phyloP scores from a whole-genome alignment of 176 grass and related monocot species.

The Melocanna baccifera region DNA sequence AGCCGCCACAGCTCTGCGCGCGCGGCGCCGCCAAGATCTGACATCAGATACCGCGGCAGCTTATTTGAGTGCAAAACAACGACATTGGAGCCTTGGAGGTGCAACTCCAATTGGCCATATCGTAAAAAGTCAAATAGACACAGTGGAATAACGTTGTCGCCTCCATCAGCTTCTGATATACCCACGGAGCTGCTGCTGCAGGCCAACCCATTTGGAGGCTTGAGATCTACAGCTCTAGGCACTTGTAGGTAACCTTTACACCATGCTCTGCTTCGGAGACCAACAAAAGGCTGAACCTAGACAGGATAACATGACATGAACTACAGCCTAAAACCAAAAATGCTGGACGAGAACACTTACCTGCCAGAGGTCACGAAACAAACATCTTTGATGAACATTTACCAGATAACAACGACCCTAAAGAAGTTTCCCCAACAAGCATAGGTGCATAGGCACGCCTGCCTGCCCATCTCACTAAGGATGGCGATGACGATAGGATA shows the following conservation, averaged over 20 bases:
- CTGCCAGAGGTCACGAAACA: neutral
- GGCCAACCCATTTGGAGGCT: too few species aligned
- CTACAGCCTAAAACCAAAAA: neutral
- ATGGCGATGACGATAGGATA: conserved; percentile 26
- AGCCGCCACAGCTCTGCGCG: too few species aligned
- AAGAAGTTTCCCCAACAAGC: conserved; percentile 36
- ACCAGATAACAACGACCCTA: conserved; percentile 26
- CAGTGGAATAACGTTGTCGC: neutral
- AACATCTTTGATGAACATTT: conserved; percentile 33
- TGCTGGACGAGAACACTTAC: neutral
- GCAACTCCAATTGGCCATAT: too few species aligned
- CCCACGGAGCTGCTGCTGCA: too few species aligned
- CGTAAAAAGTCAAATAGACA: neutral
- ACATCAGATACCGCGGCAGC: too few species aligned
- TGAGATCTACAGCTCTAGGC: too few species aligned
- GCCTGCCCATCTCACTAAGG: conserved; percentile 36
- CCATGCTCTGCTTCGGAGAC: neutral
- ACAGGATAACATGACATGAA: neutral
- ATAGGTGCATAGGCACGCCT: conserved; percentile 32
- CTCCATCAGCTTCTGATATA: neutral
- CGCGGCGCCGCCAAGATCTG: too few species aligned
- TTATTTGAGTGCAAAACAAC: too few species aligned
- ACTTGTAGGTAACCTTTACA: neutral
- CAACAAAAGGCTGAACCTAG: neutral
- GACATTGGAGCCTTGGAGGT: too few species aligned